Base-by-base conservation (phyloP, 768 basidiomycete genomes). In the Clitopilus hobsonii region DNA sequence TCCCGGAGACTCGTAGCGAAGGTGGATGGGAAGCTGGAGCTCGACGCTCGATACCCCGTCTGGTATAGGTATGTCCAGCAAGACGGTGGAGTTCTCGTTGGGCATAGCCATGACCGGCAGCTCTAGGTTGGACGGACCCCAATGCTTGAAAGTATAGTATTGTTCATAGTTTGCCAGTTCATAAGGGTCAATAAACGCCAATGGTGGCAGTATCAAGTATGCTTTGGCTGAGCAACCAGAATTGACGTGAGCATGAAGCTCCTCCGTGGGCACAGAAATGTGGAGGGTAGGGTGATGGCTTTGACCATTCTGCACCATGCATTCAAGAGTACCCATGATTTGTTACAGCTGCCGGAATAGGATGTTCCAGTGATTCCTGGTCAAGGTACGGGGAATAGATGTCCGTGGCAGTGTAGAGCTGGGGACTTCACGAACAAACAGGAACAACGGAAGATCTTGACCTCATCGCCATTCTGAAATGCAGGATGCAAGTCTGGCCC, bases 171-270 rank as follows among this genome's bases (percentile, higher is more conserved):
- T 70, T 5, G 63, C 64, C 13, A 82, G 73, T 54, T 80, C 80
- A 61, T 79, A 77, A 0, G 74, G 73, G 59, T 82, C 78, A 30
- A 79, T 69, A 60, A 80, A 80, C 14, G 79, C 55, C 8, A 74
- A 62, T 0, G 74, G 70, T 5, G 78, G 78, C 3, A 80, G 67
- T 2, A 60, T 53, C 58, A 71, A 75, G 56, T 71, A 65, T 0
- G 80, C 67, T 53, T 79, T 65, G 0, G 74, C 58, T 13, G 72
- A 63, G 60, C 80, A 81, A 16, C 59, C 60, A 20, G 45, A 20
- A 7, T 47, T 53, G 26, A 11, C 20, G 32, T 47, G 29, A 51
- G 22, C 45, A 38, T 25, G 22, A 38, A 14, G 60, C 55, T 55
- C 28, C 0, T 56, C 30, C 6, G 69, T 49, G 27, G 64, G 55